These are phyloP conservation scores for Leptomonas seymouri DNA, from an alignment of 208 protist species.

Conservation along the genomic window DNA sequence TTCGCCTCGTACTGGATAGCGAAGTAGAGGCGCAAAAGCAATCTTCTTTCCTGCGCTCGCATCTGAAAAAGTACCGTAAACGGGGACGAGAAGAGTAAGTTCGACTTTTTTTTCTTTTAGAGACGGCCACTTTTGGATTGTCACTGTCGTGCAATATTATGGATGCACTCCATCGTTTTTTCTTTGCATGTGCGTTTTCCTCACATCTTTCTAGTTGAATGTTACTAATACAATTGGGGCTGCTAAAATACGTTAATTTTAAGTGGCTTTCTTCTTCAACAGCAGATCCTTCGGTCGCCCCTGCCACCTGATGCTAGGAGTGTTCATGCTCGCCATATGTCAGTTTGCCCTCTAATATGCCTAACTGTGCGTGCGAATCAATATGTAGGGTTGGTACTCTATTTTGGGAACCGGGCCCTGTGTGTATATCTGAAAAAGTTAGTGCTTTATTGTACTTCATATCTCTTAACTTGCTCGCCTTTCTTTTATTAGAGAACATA, in stretches of 20 bases:
- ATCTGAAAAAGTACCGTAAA: constrained; percentile 20
- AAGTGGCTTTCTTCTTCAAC: too few species aligned
- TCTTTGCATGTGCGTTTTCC: neutral
- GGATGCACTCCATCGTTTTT: neutral
- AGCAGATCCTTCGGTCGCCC: too few species aligned
- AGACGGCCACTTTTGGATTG: neutral
- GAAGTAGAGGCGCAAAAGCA: constrained; percentile 44
- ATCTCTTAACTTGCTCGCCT: neutral
- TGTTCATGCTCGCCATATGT: too few species aligned
- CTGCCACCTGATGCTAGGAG: too few species aligned
- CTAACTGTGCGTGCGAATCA: too few species aligned
- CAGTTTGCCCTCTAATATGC: too few species aligned
- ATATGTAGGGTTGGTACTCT: too few species aligned
- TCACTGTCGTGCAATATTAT: neutral
- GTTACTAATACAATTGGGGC: too few species aligned
- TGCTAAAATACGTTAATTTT: too few species aligned
- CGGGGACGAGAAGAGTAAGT: constrained; percentile 7
- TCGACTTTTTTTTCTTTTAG: neutral
- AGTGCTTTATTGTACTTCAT: too few species aligned
- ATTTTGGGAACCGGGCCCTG: too few species aligned
- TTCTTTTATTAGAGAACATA: neutral
- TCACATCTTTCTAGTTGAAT: neutral
- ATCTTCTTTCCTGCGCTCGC: constrained; percentile 8
- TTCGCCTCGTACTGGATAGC: constrained; percentile 41
- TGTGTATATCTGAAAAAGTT: too few species aligned